phyloP scores from a whole-genome alignment of 1,284 basidiomycete species.

The Cryptococcus depauperatus region DNA sequence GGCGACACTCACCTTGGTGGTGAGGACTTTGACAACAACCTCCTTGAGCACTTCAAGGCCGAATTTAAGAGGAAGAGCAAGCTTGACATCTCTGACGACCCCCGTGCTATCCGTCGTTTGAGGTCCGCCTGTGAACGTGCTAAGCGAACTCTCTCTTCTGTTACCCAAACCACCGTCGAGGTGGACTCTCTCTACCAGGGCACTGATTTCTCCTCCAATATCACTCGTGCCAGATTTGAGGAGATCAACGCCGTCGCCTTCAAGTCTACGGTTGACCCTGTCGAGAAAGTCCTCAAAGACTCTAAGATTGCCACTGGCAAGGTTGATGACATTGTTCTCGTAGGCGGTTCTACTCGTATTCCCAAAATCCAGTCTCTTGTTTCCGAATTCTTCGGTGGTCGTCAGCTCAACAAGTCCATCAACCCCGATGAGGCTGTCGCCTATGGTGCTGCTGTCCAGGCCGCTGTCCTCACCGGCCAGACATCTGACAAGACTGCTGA shows the following conservation, averaged over 20 bases:
- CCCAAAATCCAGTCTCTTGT: constrained; percentile 98
- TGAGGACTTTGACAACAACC: too few relatives aligned
- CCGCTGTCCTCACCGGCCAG: constrained; percentile 92
- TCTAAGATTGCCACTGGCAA: constrained; percentile 72
- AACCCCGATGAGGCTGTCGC: constrained; percentile 94
- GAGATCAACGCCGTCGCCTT: constrained; percentile 93
- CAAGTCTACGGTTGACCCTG: constrained; percentile 95
- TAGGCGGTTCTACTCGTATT: constrained; percentile 99
- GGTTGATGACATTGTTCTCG: constrained; percentile 97
- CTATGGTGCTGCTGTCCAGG: constrained; percentile 94
- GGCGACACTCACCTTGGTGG: too few relatives aligned
- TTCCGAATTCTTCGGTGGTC: constrained; percentile 95
- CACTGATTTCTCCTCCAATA: constrained; percentile 84
- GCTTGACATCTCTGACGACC: constrained; percentile 94
- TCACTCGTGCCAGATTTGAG: constrained; percentile 98
- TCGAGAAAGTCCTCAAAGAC: constrained; percentile 98
- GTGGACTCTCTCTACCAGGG: constrained; percentile 96
- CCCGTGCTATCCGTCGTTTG: constrained; percentile 90
- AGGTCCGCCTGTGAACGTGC: constrained; percentile 97
- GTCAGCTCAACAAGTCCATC: constrained; percentile 97
- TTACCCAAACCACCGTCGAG: constrained; percentile 96
- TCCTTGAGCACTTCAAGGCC: constrained; percentile 69
- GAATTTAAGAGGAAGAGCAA: constrained; percentile 64
- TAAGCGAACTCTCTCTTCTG: constrained; percentile 95
- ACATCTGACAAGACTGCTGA: constrained; percentile 98